These are phyloP conservation scores for Multifurca ochricompacta DNA, from an alignment of 768 basidiomycete species.

Conservation along the genomic window DNA sequence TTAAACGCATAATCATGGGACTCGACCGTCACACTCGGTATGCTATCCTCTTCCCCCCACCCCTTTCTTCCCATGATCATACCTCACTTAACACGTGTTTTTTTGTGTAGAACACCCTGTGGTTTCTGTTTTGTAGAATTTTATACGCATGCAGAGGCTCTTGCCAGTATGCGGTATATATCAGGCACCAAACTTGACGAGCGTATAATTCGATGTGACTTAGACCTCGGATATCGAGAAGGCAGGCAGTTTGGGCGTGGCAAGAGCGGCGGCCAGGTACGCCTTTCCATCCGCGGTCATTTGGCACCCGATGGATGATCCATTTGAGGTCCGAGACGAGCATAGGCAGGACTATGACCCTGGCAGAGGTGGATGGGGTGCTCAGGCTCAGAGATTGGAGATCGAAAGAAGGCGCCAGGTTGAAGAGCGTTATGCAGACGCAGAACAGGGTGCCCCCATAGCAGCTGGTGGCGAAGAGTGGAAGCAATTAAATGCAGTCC, in stretches of 20 bases:
- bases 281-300: background rate
- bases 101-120: constrained; percentile 64
- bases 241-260: constrained; percentile 96
- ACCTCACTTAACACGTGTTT: constrained; percentile 7
- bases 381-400: constrained; percentile 69
- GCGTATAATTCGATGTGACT: constrained; percentile 94
- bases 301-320: background rate
- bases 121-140: constrained; percentile 97
- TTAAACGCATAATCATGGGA: constrained; percentile 93
- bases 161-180: constrained; percentile 88
- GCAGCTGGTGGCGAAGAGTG: constrained; percentile 82
- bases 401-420: constrained; percentile 71
- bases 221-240: constrained; percentile 94
- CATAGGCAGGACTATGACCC: constrained; percentile 96
- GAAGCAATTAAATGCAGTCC: constrained; percentile 53
- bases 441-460: constrained; percentile 69
- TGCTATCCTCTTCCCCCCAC: constrained; percentile 13
- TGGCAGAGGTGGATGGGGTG: constrained; percentile 93
- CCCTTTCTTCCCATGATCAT: background rate
- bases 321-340: constrained; percentile 70
- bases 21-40: constrained; percentile 84
- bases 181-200: constrained; percentile 99
- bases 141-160: constrained; percentile 89
- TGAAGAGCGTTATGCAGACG: constrained; percentile 81
- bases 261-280: constrained; percentile 89